Evolutionary conservation across 495 filamentous ascomycete species (phyloP).

Genomic region (Trichoderma gamsii): DNA sequence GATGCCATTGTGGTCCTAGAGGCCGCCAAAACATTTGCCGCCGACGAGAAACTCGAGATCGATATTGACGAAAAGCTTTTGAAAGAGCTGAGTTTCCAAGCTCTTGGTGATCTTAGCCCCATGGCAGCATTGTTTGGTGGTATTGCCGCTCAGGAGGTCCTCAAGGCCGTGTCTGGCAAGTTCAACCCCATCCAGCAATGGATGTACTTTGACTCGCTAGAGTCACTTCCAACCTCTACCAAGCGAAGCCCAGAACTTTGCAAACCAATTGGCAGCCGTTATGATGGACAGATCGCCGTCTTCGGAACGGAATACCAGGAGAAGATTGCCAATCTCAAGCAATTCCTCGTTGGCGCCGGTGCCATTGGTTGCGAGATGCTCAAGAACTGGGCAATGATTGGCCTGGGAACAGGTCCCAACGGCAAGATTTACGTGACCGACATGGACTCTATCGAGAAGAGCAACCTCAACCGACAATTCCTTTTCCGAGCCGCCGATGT

Average conservation of each 20-base stretch:
- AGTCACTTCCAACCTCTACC: slow-evolving; percentile 73
- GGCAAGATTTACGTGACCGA: slow-evolving; percentile 90
- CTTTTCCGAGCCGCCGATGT: slow-evolving; percentile 92
- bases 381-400: slow-evolving; percentile 99
- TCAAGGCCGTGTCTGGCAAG: slow-evolving; percentile 97
- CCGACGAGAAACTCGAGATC: slow-evolving; percentile 61
- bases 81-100: slow-evolving; percentile 90
- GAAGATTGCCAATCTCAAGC: slow-evolving; percentile 77
- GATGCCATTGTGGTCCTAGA: slow-evolving; percentile 76
- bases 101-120: slow-evolving; percentile 82
- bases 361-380: slow-evolving; percentile 99
- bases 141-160: slow-evolving; percentile 88
- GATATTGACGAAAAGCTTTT: slow-evolving; percentile 91
- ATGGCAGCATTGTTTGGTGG: slow-evolving; percentile 96
- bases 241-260: slow-evolving; percentile 80
- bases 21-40: slow-evolving; percentile 62
- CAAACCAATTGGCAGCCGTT: slow-evolving; percentile 73
- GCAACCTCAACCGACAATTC: slow-evolving; percentile 97
- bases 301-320: slow-evolving; percentile 92
- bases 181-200: slow-evolving; percentile 90
- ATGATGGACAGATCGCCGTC: slow-evolving; percentile 96
- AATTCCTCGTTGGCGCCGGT: slow-evolving; percentile 94
- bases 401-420: slow-evolving; percentile 78
- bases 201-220: slow-evolving; percentile 95
- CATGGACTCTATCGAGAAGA: slow-evolving; percentile 98